A percentile compares a stretch with the other conserved stretches of the same genome.
Evolutionary conservation across 345 rosid genomes (phyloP).

Genomic region (Erodium maritimum): DNA sequence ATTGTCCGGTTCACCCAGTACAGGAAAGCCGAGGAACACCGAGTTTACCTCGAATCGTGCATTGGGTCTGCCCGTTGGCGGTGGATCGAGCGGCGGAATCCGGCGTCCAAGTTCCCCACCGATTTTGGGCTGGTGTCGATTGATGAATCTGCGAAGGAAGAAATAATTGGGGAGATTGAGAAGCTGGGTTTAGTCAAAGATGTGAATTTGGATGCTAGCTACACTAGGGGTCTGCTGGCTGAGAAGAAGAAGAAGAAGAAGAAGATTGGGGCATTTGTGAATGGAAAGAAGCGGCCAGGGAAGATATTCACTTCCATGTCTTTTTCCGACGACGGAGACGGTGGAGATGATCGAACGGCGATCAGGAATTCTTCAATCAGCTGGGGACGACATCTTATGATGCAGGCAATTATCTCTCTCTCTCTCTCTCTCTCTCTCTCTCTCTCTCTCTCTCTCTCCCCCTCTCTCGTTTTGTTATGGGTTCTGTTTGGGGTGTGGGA

Average conservation of each 20-base stretch:
- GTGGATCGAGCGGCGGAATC: constrained; percentile 76
- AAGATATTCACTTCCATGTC: constrained; percentile 86
- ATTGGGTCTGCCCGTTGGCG: constrained; percentile 55
- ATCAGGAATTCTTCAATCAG: constrained; percentile 50
- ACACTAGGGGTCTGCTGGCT: constrained; percentile 56
- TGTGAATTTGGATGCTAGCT: constrained; percentile 55
- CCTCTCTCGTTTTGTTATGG: background rate
- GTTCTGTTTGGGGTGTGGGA: background rate
- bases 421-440: no score
- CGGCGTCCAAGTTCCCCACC: constrained; percentile 63
- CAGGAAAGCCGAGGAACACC: constrained; percentile 39
- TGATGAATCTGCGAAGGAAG: constrained; percentile 35
- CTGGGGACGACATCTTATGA: constrained; percentile 67
- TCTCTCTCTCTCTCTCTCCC: no score
- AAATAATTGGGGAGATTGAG: constrained; percentile 48
- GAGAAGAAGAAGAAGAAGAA: constrained; percentile 4
- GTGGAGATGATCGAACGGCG: constrained; percentile 10
- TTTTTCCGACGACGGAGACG: constrained; percentile 52
- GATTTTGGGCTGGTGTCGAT: constrained; percentile 70
- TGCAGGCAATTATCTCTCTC: constrained; percentile 40
- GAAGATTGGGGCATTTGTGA: constrained; percentile 31
- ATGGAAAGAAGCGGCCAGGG: constrained; percentile 72
- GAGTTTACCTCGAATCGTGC: constrained; percentile 40
- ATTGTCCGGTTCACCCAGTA: constrained; percentile 75
- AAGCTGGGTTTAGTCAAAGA: constrained; percentile 56